A percentile compares a stretch with the other conserved stretches of the same genome.
Conservation (phyloP, 352 stramenopile genomes). For the Phytophthora parvispora region DNA sequence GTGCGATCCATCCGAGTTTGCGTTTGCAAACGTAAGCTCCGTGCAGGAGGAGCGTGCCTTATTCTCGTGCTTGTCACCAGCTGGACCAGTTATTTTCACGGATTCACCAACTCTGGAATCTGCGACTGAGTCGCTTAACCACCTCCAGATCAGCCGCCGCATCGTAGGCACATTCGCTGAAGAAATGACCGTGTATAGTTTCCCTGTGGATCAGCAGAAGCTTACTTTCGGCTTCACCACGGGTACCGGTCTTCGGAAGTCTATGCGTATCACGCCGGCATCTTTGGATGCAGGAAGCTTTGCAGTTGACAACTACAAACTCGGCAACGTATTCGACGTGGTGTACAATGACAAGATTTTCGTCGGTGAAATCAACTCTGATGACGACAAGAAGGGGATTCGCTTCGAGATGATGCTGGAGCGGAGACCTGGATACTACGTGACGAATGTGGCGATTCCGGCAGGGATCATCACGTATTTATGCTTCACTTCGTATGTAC, state of each 20-base stretch:
- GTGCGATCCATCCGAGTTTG: constrained; percentile 49
- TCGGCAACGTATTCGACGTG: constrained; percentile 66
- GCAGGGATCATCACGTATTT: constrained; percentile 63
- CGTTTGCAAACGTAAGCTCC: constrained; percentile 50
- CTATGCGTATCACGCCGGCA: constrained; percentile 41
- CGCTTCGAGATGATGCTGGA: constrained; percentile 71
- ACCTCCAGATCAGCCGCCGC: constrained; percentile 51
- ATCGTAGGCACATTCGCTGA: constrained; percentile 59
- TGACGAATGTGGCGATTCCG: constrained; percentile 64
- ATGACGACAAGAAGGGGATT: constrained; percentile 50
- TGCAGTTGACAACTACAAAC: constrained; percentile 57
- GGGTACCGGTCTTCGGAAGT: constrained; percentile 36
- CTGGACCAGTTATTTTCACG: constrained; percentile 33
- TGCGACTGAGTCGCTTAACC: constrained; percentile 29
- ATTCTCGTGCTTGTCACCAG: constrained; percentile 34
- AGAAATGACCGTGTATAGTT: constrained; percentile 65
- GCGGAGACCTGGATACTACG: constrained; percentile 57
- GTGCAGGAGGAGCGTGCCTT: constrained; percentile 46
- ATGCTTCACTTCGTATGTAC: constrained; percentile 60
- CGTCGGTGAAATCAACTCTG: constrained; percentile 46
- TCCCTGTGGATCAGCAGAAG: constrained; percentile 74
- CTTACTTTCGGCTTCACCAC: constrained; percentile 61
- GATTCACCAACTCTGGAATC: constrained; percentile 28
- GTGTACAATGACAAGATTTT: constrained; percentile 63
- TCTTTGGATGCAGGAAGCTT: constrained; percentile 54